A percentile compares a stretch with the other conserved stretches of the same genome.
Evolutionary conservation across 1,139 yeast species (phyloP).

Genomic region (Geotrichum phurueaensis): DNA sequence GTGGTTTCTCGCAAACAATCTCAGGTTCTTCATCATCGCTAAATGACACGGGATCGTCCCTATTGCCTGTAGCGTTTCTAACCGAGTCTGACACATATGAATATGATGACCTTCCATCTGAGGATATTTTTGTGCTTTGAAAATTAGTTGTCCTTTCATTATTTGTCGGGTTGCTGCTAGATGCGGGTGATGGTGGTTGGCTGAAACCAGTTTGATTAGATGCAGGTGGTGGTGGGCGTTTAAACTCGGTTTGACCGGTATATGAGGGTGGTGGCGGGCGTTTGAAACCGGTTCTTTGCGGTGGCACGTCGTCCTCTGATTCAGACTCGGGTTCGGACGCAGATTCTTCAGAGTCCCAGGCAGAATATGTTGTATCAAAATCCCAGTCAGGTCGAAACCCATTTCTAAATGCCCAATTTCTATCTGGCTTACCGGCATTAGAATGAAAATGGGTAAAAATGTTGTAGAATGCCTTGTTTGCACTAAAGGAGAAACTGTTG

Average conservation of each 20-base stretch:
- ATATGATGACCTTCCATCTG: slow-evolving; percentile 14
- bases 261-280: too few relatives aligned
- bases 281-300: too few relatives aligned
- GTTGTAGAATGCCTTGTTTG: slow-evolving; percentile 55
- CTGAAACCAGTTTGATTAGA: not conserved
- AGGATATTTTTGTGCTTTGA: slow-evolving; percentile 11
- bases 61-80: not conserved
- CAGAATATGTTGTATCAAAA: not conserved
- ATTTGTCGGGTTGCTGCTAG: not conserved
- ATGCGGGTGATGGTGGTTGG: not conserved
- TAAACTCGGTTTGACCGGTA: too few relatives aligned
- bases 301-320: not conserved
- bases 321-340: not conserved
- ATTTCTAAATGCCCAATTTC: not conserved
- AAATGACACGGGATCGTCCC: not conserved
- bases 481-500: slow-evolving; percentile 18
- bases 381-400: not conserved
- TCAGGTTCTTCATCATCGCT: slow-evolving; percentile 12
- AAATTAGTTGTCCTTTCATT: slow-evolving; percentile 1
- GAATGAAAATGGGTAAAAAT: not conserved
- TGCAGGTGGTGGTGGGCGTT: slow-evolving; percentile 1
- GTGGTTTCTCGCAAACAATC: slow-evolving; percentile 3
- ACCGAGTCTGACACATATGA: slow-evolving; percentile 8
- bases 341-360: not conserved
- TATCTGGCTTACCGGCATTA: not conserved